Conservation (phyloP, 306 rosid genomes). For the Delonix regia region DNA sequence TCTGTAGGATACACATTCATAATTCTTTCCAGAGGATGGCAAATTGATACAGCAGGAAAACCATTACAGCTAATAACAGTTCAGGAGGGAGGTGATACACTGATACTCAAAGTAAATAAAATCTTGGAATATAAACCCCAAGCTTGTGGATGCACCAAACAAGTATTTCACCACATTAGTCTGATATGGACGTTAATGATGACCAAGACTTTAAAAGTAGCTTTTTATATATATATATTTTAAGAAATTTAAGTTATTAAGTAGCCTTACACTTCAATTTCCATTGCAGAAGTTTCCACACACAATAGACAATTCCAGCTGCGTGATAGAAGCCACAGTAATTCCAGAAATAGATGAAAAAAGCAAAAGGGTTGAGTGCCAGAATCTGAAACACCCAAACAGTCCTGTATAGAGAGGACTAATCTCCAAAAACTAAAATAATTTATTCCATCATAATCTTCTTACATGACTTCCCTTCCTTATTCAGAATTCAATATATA, state of each 20-base stretch:
- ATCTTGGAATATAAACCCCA: neutral
- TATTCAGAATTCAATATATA: too few species aligned
- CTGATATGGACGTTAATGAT: neutral
- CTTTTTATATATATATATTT: neutral
- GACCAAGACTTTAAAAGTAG: conserved; percentile 15
- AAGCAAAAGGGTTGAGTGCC: too few species aligned
- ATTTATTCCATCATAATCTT: too few species aligned
- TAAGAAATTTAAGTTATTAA: too few species aligned
- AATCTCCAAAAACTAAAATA: too few species aligned
- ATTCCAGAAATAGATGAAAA: too few species aligned
- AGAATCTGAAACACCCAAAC: too few species aligned
- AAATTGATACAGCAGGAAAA: conserved; percentile 2
- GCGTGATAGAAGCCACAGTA: too few species aligned
- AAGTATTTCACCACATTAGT: conserved; percentile 6
- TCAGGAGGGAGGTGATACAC: conserved; percentile 2
- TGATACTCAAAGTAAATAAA: neutral
- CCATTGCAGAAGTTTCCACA: neutral
- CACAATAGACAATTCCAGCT: conserved; percentile 16
- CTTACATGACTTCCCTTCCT: too few species aligned
- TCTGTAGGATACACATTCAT: conserved; percentile 27
- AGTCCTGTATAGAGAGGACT: too few species aligned
- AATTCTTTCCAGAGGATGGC: conserved; percentile 23
- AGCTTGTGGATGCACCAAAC: conserved; percentile 27
- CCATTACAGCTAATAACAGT: conserved; percentile 11
- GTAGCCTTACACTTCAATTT: neutral